phyloP scores from a whole-genome alignment of 2,329 filamentous ascomycete genomes.

The Pseudogymnoascus pannorum region DNA sequence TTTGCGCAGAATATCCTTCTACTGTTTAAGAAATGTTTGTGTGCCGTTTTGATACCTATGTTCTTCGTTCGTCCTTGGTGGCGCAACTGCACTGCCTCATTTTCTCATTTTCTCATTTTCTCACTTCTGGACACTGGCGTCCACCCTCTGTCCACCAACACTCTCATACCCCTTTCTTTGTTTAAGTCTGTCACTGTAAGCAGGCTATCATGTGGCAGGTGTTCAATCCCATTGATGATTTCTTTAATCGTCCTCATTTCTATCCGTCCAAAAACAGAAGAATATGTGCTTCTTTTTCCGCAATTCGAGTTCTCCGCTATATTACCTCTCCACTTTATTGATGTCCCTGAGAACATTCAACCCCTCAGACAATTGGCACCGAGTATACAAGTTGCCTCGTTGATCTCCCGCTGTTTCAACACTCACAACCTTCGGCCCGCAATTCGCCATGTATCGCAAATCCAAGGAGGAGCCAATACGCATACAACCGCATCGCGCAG shows the following conservation, averaged over 20 bases:
- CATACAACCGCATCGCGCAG: background rate
- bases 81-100: too few relatives aligned
- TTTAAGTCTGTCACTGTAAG: background rate
- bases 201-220: background rate
- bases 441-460: background rate
- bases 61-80: too few relatives aligned
- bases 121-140: background rate
- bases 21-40: background rate
- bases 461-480: background rate
- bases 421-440: background rate
- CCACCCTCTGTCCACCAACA: background rate
- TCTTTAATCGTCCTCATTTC: background rate
- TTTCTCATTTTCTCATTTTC: background rate
- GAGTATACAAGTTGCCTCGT: background rate
- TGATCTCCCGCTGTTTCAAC: background rate
- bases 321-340: background rate
- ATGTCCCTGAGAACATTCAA: background rate
- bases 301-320: background rate
- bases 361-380: background rate
- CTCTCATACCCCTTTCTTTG: background rate
- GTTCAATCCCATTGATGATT: background rate
- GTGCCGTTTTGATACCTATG: background rate
- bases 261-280: background rate
- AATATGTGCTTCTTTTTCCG: background rate
- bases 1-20: background rate